Percentiles rank a stretch among this genome's conserved stretches.
Evolutionary conservation across 179 eudicot species (phyloP).

Genomic region (Silene coronaria): DNA sequence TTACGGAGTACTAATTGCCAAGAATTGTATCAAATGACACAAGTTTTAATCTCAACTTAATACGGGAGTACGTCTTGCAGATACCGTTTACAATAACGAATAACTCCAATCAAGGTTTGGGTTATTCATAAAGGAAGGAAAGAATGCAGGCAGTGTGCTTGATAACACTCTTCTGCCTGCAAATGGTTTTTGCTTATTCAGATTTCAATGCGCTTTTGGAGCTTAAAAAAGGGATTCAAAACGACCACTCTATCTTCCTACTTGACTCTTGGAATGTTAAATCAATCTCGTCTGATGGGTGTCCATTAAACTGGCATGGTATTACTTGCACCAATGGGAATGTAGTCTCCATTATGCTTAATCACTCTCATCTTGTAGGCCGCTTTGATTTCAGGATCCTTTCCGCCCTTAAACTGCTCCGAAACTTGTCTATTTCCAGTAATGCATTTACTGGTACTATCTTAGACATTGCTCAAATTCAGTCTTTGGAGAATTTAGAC

Average conservation of each 20-base stretch:
- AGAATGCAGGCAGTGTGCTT: constrained; percentile 43
- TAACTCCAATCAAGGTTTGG: background rate
- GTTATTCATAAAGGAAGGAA: constrained; percentile 11
- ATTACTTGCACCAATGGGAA: constrained; percentile 43
- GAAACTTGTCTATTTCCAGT: constrained; percentile 42
- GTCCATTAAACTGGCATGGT: constrained; percentile 61
- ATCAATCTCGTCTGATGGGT: constrained; percentile 53
- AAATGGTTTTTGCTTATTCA: constrained; percentile 34
- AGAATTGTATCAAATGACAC: too few species aligned
- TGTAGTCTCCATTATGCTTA: constrained; percentile 40
- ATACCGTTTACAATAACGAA: too few species aligned
- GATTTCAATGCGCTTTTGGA: constrained; percentile 50
- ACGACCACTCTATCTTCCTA: constrained; percentile 33
- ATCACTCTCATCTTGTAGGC: constrained; percentile 42
- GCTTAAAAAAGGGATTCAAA: constrained; percentile 48
- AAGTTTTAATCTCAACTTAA: too few species aligned
- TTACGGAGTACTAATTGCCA: too few species aligned
- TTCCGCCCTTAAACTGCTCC: constrained; percentile 36
- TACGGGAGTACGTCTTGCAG: too few species aligned
- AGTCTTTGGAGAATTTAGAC: constrained; percentile 42
- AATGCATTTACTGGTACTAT: constrained; percentile 42
- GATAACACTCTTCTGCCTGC: constrained; percentile 33
- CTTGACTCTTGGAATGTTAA: constrained; percentile 51
- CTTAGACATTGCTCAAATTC: constrained; percentile 31
- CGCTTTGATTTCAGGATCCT: constrained; percentile 35